phyloP scores from a whole-genome alignment of 2,329 filamentous ascomycete species.

The Fusarium heterosporum region DNA sequence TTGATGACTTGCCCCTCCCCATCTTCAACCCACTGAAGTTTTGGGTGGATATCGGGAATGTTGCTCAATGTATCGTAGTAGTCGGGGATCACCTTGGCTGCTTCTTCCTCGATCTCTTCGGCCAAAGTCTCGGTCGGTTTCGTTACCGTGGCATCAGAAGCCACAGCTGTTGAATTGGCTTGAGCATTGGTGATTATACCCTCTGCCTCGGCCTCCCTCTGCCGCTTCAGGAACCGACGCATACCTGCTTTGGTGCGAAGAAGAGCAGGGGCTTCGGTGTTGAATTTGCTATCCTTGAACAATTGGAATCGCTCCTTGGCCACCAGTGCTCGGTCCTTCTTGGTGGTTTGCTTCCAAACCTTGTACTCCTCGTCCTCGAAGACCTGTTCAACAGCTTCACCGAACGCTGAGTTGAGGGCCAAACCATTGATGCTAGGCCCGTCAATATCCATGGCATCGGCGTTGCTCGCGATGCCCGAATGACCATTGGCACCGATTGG shows the following conservation, averaged over 20 bases:
- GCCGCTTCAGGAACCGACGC: slow-evolving; percentile 85
- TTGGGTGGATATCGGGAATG: slow-evolving; percentile 84
- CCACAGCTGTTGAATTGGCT: slow-evolving; percentile 53
- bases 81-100: slow-evolving; percentile 87
- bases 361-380: slow-evolving; percentile 96
- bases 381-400: slow-evolving; percentile 76
- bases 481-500: slow-evolving; percentile 77
- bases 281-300: slow-evolving; percentile 86
- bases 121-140: slow-evolving; percentile 80
- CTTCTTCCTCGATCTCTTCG: slow-evolving; percentile 92
- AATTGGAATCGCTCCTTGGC: slow-evolving; percentile 88
- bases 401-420: slow-evolving; percentile 71
- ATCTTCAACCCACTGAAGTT: slow-evolving; percentile 89
- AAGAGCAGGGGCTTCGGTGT: slow-evolving; percentile 87
- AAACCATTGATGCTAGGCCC: slow-evolving; percentile 76
- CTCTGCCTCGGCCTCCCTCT: slow-evolving; percentile 73
- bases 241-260: slow-evolving; percentile 88
- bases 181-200: slow-evolving; percentile 54
- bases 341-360: slow-evolving; percentile 98
- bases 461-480: slow-evolving; percentile 76
- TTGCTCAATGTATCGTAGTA: slow-evolving; percentile 92
- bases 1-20: slow-evolving; percentile 89
- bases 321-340: slow-evolving; percentile 89
- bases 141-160: slow-evolving; percentile 61
- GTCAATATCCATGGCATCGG: slow-evolving; percentile 89